Evolutionary conservation across 1,284 basidiomycete species (phyloP).

Genomic region (Mycosarcoma mackinlayi): DNA sequence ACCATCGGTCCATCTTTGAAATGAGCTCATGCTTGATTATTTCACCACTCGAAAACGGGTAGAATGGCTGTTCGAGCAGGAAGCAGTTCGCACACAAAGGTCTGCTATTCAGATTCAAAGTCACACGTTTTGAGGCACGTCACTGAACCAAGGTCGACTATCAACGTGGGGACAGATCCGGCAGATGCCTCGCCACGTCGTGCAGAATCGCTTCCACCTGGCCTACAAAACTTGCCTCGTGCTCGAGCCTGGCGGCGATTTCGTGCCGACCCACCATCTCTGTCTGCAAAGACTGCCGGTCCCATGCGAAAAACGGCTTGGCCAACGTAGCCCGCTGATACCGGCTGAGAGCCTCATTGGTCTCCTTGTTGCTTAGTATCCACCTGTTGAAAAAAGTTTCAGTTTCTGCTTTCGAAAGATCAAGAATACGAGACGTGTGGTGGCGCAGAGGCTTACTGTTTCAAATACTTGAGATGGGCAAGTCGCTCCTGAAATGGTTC

Average conservation of each 20-base stretch:
- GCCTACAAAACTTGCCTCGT: not conserved
- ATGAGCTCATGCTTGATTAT: no score
- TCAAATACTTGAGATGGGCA: not conserved
- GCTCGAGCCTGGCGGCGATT: not conserved
- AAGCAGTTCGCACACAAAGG: no score
- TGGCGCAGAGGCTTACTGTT: not conserved
- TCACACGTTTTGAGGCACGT: not conserved
- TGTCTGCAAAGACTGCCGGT: not conserved
- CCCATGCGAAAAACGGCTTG: conserved; percentile 17
- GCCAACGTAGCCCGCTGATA: not conserved
- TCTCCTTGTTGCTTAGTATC: conserved; percentile 6
- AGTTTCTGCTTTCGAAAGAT: no score
- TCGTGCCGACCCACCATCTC: not conserved
- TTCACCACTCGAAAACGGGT: no score
- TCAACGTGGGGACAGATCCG: not conserved
- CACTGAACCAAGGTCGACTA: not conserved
- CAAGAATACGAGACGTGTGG: not conserved
- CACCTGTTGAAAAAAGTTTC: no score
- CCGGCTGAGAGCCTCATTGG: not conserved
- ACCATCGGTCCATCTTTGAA: no score
- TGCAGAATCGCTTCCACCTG: conserved; percentile 6
- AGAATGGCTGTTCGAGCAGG: no score
- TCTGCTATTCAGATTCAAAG: no score
- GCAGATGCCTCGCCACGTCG: conserved; percentile 14
- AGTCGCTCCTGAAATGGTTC: not conserved